Conservation (phyloP, 2,329 filamentous ascomycete genomes). For the Fusarium armeniacum region DNA sequence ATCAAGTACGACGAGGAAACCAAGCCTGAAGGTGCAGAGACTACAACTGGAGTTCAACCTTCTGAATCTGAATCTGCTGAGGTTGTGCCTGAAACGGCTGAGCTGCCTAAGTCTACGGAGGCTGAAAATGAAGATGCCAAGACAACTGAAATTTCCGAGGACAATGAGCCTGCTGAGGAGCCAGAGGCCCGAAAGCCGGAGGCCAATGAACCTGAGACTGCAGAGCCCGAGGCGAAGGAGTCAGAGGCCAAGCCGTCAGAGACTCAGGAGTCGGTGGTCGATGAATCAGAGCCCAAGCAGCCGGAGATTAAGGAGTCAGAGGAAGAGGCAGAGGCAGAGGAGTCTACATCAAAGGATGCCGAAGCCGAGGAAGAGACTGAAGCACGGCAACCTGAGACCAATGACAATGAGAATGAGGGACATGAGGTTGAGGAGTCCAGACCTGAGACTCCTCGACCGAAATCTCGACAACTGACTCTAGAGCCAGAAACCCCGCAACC, state of each 20-base stretch:
- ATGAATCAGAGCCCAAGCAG: background rate
- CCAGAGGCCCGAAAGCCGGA: background rate
- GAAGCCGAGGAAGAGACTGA: background rate
- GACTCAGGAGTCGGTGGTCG: background rate
- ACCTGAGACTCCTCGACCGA: slow-evolving; percentile 26
- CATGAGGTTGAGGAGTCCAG: slow-evolving; percentile 3
- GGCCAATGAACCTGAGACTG: background rate
- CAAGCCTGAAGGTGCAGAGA: background rate
- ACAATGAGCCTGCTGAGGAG: background rate
- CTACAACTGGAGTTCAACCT: slow-evolving; percentile 4
- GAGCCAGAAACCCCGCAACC: slow-evolving; percentile 39
- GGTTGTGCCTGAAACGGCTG: background rate
- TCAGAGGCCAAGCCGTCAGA: background rate
- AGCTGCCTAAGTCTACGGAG: background rate
- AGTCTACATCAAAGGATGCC: background rate
- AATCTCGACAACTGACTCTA: slow-evolving; percentile 16
- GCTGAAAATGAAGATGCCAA: background rate
- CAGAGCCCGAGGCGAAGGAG: background rate
- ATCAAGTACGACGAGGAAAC: slow-evolving; percentile 5
- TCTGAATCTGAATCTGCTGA: slow-evolving; percentile 5
- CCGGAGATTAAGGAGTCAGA: background rate
- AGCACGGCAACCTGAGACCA: background rate
- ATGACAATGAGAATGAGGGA: slow-evolving; percentile 1
- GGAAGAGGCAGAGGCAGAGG: background rate
- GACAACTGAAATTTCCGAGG: slow-evolving; percentile 5